These are phyloP conservation scores for Mayamaea pseudoterrestris DNA, from an alignment of 108 stramenopile genomes.

Conservation along the genomic window DNA sequence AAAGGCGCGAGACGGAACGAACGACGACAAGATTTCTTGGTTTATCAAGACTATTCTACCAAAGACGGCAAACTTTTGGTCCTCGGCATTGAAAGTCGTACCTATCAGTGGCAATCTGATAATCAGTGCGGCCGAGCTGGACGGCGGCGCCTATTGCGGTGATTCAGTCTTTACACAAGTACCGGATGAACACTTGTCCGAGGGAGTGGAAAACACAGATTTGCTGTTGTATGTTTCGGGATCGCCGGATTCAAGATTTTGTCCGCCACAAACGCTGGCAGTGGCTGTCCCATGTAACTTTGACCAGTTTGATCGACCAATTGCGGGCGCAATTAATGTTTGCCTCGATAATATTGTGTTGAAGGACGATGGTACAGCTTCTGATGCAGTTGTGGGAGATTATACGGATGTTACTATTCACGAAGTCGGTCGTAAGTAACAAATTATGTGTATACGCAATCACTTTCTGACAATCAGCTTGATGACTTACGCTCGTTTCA, in stretches of 20 bases:
- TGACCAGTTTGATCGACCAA: slow-evolving; percentile 65
- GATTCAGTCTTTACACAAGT: slow-evolving; percentile 68
- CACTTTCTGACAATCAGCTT: background rate
- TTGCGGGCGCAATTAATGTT: slow-evolving; percentile 62
- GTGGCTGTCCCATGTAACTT: slow-evolving; percentile 65
- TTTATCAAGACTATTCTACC: slow-evolving; percentile 58
- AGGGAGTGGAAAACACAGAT: slow-evolving; percentile 50
- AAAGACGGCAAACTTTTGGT: slow-evolving; percentile 59
- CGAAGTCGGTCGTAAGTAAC: slow-evolving; percentile 31
- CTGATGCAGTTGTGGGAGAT: slow-evolving; percentile 42
- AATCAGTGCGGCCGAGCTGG: slow-evolving; percentile 47
- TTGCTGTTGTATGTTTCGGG: slow-evolving; percentile 70
- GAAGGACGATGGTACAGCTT: slow-evolving; percentile 39
- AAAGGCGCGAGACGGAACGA: slow-evolving; percentile 17
- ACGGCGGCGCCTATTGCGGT: slow-evolving; percentile 59
- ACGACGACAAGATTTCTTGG: slow-evolving; percentile 59
- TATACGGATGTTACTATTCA: slow-evolving; percentile 57
- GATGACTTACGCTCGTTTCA: slow-evolving; percentile 10
- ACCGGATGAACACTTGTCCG: slow-evolving; percentile 45
- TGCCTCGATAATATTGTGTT: slow-evolving; percentile 57
- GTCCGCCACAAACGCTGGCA: slow-evolving; percentile 55
- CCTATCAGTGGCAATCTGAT: slow-evolving; percentile 52
- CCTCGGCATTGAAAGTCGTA: slow-evolving; percentile 48
- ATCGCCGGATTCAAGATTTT: slow-evolving; percentile 51
- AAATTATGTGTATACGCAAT: background rate